Base-by-base conservation (phyloP, 2,329 filamentous ascomycete genomes). In the Trichoderma pleuroti region DNA sequence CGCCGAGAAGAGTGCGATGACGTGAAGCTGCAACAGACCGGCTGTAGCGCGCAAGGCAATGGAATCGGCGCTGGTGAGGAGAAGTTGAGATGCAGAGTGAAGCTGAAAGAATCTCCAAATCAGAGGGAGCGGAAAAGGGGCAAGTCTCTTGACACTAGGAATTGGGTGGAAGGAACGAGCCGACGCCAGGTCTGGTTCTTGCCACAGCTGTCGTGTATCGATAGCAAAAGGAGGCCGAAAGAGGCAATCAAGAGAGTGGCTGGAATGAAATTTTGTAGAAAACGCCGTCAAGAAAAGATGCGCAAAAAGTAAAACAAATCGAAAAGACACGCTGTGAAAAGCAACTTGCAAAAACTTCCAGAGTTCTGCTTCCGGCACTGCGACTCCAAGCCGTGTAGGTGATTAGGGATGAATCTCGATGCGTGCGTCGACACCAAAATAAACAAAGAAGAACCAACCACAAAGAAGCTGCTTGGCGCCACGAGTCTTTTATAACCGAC, bases 361-460 rank as follows among this genome's bases (percentile, higher is more conserved):
- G 67, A 70, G 67, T 26, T 61, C 66, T 68, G 66, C 66, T 68
- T 68, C 30, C 56, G n/a, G 54, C 28, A 49, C 39, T 54, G 42
- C 57, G 16, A 26, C 66, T 54, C 57, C 66, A 69, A 61, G 56
- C 30, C 18, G 56, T 9, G 16, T 21, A 26, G n/a, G 24, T 6
- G 28, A 67, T 56, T 36, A 56, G 24, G 14, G 30, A 52, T 56
- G 6, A 63, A 63, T 39, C 36, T 63, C 60, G 36, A 64, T 64
- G 42, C 39, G 16, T 32, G 26, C 18, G 18, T 21, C 28, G 42
- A 49, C 42, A 49, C 9, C 42, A 3, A 49, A 49, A 34, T 18
- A 26, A 52, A 65, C 46, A 49, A 34, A 52, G 49, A 26, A 52
- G n/a, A 57, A 49, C 42, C 24, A 32, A 39, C 24, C 39, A 39